Percentiles rank a stretch among this genome's conserved stretches.
These are phyloP conservation scores for Didymella lethalis DNA, from an alignment of 2,329 filamentous ascomycete species.

Conservation along the genomic window DNA sequence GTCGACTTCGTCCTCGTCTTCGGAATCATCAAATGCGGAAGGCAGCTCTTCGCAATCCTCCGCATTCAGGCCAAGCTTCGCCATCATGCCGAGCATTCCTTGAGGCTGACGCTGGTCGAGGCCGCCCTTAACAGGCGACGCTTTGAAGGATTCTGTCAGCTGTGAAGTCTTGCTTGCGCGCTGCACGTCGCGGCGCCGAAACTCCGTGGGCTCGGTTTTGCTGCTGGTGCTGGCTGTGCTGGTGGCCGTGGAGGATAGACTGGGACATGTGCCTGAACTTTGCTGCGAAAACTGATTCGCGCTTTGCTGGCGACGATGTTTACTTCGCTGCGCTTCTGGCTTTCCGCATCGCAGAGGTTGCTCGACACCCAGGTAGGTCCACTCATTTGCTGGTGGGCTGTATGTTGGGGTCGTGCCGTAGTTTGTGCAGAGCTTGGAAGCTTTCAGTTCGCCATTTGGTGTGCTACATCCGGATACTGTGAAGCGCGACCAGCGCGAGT, in stretches of 20 bases:
- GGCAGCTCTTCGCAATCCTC: constrained; percentile 29
- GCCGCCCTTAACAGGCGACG: constrained; percentile 11
- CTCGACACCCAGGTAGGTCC: constrained; percentile 30
- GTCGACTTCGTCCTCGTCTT: constrained; percentile 30
- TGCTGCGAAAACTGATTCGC: constrained; percentile 14
- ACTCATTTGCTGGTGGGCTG: constrained; percentile 32
- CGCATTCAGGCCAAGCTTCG: constrained; percentile 19
- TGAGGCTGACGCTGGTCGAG: constrained; percentile 8
- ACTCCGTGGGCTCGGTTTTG: constrained; percentile 23
- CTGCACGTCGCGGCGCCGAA: constrained; percentile 27
- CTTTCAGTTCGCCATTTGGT: constrained; percentile 30
- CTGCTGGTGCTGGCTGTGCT: constrained; percentile 11
- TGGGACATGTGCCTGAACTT: constrained; percentile 15
- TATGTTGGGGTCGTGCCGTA: constrained; percentile 27
- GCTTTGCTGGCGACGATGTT: constrained; percentile 19
- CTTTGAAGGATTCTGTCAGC: constrained; percentile 28
- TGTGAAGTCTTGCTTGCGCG: constrained; percentile 29
- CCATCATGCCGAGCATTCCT: constrained; percentile 14
- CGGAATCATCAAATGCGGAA: constrained; percentile 37
- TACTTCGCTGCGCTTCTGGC: constrained; percentile 14
- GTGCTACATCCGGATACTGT: constrained; percentile 10
- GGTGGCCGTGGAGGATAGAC: constrained; percentile 15
- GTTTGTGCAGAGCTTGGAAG: constrained; percentile 32
- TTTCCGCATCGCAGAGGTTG: constrained; percentile 18
- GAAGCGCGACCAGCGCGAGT: constrained; percentile 34